These are phyloP conservation scores for Dactylella cylindrospora DNA, from an alignment of 2,329 filamentous ascomycete genomes.

Conservation along the genomic window DNA sequence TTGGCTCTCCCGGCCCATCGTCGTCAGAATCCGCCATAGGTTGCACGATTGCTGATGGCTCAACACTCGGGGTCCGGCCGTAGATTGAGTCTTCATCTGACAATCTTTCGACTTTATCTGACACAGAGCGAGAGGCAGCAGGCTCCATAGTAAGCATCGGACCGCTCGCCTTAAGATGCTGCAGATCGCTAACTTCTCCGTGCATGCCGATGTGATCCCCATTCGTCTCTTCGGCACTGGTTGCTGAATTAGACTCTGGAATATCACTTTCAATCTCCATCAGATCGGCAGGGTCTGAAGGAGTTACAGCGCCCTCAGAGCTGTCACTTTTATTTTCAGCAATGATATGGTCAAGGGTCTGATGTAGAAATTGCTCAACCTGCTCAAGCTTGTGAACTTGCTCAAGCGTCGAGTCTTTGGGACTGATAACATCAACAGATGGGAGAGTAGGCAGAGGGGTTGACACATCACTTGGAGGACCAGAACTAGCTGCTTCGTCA, in stretches of 20 bases:
- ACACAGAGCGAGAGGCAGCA: too few relatives aligned
- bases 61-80: background rate
- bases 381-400: conserved; percentile 11
- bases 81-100: background rate
- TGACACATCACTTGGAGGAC: conserved; percentile 15
- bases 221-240: too few relatives aligned
- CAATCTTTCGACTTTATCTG: background rate
- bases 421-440: conserved; percentile 2
- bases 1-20: conserved; percentile 21
- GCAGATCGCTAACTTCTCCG: too few relatives aligned
- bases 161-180: too few relatives aligned
- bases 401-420: conserved; percentile 12
- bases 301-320: conserved; percentile 1
- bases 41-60: too few relatives aligned
- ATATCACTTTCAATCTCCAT: conserved; percentile 6
- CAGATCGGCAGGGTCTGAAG: conserved; percentile 2
- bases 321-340: conserved; percentile 1
- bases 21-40: too few relatives aligned
- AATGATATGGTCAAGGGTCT: conserved; percentile 25
- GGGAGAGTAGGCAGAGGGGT: conserved; percentile 14
- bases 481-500: conserved; percentile 8
- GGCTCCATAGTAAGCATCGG: too few relatives aligned
- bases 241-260: background rate
- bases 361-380: conserved; percentile 37
- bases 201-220: too few relatives aligned